Base-by-base conservation (phyloP, 176 grass and related monocot genomes). In the Oryza glaberrima region DNA sequence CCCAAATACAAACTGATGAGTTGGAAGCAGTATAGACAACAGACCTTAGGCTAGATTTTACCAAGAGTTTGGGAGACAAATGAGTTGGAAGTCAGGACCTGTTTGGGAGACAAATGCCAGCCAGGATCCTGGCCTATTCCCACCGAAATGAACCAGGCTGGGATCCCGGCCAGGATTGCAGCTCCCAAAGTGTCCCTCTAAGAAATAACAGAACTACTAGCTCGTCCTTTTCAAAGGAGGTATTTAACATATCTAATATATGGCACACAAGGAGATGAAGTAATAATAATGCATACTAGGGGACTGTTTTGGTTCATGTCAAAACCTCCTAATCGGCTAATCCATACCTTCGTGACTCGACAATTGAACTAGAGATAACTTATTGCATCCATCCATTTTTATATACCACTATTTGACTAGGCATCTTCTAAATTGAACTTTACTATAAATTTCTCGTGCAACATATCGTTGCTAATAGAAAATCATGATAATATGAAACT, bases 1-100 rank as follows among this genome's bases (percentile, higher is more conserved):
- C 23, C 44, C 35, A 45, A 36, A 52, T 77, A 66, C 20, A 90
- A 90, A 52, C 13, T 30, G 47, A 11, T 22, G 58, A 2, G 17
- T 58, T 58, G 52, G 52, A 58, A 51, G 48, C 6, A 63, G n/a
- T 22, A 61, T 22, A 61, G 2, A 61, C 25, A 30, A 8, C 49
- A 71, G 41, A 76, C 36, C 43, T 44, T 11, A 40, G 56, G 19
- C 17, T 9, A 61, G 7, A 22, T 61, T 58, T 58, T 61, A 61
- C 20, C 9, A 61, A 0, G 7, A 22, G n/a, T 61, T 9, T 22
- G 7, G 56, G 20, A 22, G 56, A 20, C 7, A 22, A n/a, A 20
- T 61, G 17, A n/a, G 56, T 61, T 22, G 22, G 22, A 22, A n/a
- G 56, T 61, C 19, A 61, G 7, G 56, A 22, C 56, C 19, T n/a